A percentile compares a stretch with the other conserved stretches of the same genome.
phyloP scores from a whole-genome alignment of 306 rosid genomes.

The Castanea sativa region DNA sequence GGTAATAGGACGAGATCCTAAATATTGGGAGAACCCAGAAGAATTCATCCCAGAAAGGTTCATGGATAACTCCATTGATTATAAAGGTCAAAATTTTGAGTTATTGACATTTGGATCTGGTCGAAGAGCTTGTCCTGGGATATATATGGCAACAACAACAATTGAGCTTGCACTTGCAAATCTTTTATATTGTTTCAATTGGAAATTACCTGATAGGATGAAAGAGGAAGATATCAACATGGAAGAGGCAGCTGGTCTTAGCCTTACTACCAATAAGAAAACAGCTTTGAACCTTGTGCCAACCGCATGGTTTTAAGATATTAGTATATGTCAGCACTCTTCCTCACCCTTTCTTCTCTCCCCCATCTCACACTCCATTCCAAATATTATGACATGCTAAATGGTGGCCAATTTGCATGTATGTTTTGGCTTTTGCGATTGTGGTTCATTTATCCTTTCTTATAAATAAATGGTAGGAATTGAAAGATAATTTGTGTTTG shows the following conservation, averaged over 20 bases:
- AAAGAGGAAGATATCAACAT: conserved; percentile 35
- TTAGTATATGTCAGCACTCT: too few relatives aligned
- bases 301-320: background rate
- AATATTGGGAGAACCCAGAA: conserved; percentile 35
- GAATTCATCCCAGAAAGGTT: conserved; percentile 56
- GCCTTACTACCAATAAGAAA: conserved; percentile 32
- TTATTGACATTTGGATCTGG: conserved; percentile 52
- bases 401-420: too few relatives aligned
- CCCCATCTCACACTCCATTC: too few relatives aligned
- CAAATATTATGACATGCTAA: too few relatives aligned
- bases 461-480: too few relatives aligned
- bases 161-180: conserved; percentile 41
- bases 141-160: conserved; percentile 20
- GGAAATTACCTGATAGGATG: conserved; percentile 41
- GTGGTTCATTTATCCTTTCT: too few relatives aligned
- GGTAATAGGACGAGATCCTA: conserved; percentile 44
- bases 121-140: conserved; percentile 41
- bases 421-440: too few relatives aligned
- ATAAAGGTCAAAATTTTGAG: conserved; percentile 40
- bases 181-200: conserved; percentile 41
- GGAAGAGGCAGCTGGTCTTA: conserved; percentile 37
- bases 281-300: conserved; percentile 36
- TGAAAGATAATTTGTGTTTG: too few relatives aligned
- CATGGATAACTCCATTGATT: conserved; percentile 23
- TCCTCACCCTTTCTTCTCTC: too few relatives aligned